Evolutionary conservation across 345 rosid species (phyloP).

Genomic region (Nasturtium officinale): DNA sequence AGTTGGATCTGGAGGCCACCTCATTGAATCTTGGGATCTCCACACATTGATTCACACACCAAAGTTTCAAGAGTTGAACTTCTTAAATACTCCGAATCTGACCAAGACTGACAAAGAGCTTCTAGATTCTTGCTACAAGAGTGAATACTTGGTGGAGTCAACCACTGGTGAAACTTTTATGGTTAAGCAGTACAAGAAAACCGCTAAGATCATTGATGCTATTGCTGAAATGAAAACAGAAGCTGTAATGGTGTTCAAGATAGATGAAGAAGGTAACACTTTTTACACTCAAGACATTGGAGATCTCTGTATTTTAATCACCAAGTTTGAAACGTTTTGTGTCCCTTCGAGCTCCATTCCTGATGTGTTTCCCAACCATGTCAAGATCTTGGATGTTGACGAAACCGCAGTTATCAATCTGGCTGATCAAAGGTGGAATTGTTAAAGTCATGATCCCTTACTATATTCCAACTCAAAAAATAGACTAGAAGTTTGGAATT

Average conservation of each 20-base stretch:
- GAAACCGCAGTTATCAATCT: neutral
- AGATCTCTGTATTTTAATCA: slow-evolving; percentile 1
- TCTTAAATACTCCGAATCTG: neutral
- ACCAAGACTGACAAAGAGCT: neutral
- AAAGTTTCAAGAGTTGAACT: neutral
- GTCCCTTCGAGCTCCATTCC: neutral
- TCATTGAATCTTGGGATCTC: neutral
- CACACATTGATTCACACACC: neutral
- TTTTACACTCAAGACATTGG: neutral
- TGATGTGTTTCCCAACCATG: neutral
- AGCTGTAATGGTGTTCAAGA: neutral
- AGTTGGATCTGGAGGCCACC: neutral
- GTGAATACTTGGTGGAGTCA: neutral
- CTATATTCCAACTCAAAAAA: neutral
- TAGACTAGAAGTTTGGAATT: neutral
- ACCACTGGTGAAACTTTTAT: neutral
- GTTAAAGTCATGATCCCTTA: neutral
- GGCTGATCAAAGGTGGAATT: neutral
- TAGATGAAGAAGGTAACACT: neutral
- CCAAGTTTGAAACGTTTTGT: neutral
- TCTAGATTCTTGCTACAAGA: neutral
- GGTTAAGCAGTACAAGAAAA: neutral
- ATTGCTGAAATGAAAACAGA: neutral
- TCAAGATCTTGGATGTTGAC: neutral
- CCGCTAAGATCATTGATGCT: neutral